Percentiles rank a stretch among this genome's conserved stretches.
phyloP scores from a whole-genome alignment of 192 early-diverging fungal genomes.

The Umbelopsis ramanniana region DNA sequence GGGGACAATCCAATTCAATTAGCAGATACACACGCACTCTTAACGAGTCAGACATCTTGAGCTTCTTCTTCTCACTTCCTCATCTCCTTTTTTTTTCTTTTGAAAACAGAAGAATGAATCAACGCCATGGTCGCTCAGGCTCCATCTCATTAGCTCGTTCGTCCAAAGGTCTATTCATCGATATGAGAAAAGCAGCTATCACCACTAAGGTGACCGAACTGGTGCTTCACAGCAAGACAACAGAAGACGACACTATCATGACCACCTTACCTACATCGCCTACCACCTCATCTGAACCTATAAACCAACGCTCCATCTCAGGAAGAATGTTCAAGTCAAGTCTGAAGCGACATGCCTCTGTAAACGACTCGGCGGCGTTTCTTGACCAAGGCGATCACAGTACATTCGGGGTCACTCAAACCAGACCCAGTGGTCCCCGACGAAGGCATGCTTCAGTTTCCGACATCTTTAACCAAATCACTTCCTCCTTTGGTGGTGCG shows the following conservation, averaged over 20 bases:
- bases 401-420: not conserved
- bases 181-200: conserved; percentile 5
- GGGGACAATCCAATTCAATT: not conserved
- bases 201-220: conserved; percentile 10
- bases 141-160: not conserved
- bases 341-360: conserved; percentile 5
- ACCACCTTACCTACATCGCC: not conserved
- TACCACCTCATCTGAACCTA: not conserved
- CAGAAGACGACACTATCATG: conserved; percentile 8
- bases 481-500: not conserved
- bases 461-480: conserved; percentile 4
- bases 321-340: conserved; percentile 4
- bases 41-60: too few relatives aligned
- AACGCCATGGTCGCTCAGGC: conserved; percentile 1
- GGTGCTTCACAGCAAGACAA: conserved; percentile 2
- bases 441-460: conserved; percentile 14
- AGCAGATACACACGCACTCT: not conserved
- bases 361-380: not conserved
- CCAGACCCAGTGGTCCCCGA: not conserved
- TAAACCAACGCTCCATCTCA: not conserved
- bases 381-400: not conserved
- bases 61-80: not conserved
- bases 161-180: not conserved
- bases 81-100: not conserved
- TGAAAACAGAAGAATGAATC: not conserved